Base-by-base conservation (phyloP, 163 green algal genomes). In the Prototheca wickerhamii region DNA sequence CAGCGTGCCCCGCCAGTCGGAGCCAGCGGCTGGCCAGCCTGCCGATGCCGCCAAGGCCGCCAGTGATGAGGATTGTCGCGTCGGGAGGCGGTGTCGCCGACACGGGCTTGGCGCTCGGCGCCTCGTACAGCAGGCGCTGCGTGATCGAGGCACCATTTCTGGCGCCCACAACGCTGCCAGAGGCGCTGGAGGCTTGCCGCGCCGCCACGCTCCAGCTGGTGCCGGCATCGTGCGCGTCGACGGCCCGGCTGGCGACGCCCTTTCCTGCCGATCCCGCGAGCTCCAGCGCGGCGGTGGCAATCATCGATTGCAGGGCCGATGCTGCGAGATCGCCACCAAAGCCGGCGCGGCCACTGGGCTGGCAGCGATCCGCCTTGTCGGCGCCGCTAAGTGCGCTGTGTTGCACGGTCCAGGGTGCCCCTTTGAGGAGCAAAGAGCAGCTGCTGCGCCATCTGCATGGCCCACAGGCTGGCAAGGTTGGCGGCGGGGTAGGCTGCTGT, bases 11-110 rank as follows among this genome's bases (percentile, higher is more conserved):
- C n/a, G 12, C 26, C 25, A 4, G 34, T 68, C 63, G n/a, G n/a
- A 87, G 44, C 80, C 84, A 90, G 23, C 53, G 25, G 28, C 82
- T 80, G 25, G 85, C 70, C 37, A 91, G 60, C 53, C 85, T 60
- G 18, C 87, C 87, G 26, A 95, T 74, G 26, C 73, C 80, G 15
- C 86, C 83, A 1, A 44, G 76, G 42, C 87, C 87, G 20, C 87
- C 86, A 32, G 80, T 91, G 31, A 92, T 64, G 20, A 83, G 44
- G 12, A 28, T 12, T 4, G 46, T 54, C 12, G 46, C 23, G 18
- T 54, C n/a, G n/a, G n/a, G n/a, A n/a, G 18, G 46, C 46, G 20
- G 23, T 54, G 0, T 25, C n/a, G 46, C 40, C 15, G 15, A 54
- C 20, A 29, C 15, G n/a, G n/a, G n/a, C n/a, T n/a, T n/a, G n/a